These are phyloP conservation scores for Calocybe gangraenosa DNA, from an alignment of 768 basidiomycete species.

Conservation along the genomic window DNA sequence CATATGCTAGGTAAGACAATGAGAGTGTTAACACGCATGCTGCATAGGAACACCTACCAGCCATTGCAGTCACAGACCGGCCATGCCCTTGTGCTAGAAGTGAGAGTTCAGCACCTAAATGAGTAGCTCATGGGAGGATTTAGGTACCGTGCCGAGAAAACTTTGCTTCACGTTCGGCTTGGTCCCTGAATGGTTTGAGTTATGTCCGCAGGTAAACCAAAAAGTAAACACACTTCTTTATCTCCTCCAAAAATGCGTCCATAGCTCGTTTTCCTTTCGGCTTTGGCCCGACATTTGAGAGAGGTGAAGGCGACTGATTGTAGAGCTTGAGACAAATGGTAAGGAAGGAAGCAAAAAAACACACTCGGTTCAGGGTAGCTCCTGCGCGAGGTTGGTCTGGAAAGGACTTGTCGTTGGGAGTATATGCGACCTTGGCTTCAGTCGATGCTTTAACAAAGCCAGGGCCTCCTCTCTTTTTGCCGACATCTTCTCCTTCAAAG, in stretches of 20 bases:
- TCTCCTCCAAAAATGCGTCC: conserved; percentile 95
- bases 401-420: conserved; percentile 29
- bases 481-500: conserved; percentile 69
- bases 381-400: conserved; percentile 18
- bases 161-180: conserved; percentile 85
- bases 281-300: conserved; percentile 45
- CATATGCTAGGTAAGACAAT: conserved; percentile 56
- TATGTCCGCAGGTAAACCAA: conserved; percentile 2
- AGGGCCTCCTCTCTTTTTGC: conserved; percentile 44
- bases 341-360: conserved; percentile 1
- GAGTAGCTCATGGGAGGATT: neutral
- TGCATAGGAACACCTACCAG: conserved; percentile 46
- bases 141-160: conserved; percentile 60
- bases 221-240: conserved; percentile 64
- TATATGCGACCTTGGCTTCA: conserved; percentile 46
- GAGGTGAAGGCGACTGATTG: conserved; percentile 55
- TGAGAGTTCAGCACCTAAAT: neutral
- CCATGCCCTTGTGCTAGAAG: conserved; percentile 49
- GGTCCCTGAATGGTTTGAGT: conserved; percentile 59
- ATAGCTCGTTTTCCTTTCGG: conserved; percentile 95
- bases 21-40: neutral
- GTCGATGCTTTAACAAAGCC: conserved; percentile 61
- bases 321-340: neutral
- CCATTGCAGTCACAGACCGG: conserved; percentile 86
- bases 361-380: conserved; percentile 11